phyloP scores from a whole-genome alignment of 2,329 filamentous ascomycete genomes.

The Aspergillus alliaceus region DNA sequence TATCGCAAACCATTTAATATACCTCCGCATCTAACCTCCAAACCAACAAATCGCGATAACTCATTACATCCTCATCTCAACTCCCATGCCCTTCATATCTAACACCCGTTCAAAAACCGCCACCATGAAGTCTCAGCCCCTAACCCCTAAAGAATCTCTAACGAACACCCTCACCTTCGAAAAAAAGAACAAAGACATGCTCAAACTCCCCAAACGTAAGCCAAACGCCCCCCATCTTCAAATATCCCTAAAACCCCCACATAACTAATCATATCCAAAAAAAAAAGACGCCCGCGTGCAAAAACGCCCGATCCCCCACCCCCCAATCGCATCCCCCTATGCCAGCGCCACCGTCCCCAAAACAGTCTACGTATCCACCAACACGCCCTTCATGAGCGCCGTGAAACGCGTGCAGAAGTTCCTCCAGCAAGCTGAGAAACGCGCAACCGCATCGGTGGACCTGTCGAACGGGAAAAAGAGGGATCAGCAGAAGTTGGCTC shows the following conservation, averaged over 20 bases:
- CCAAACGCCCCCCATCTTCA: too few relatives aligned
- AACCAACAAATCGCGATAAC: background rate
- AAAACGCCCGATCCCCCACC: slow-evolving; percentile 60
- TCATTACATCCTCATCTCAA: too few relatives aligned
- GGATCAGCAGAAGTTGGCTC: slow-evolving; percentile 32
- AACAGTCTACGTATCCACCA: slow-evolving; percentile 56
- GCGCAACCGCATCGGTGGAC: slow-evolving; percentile 46
- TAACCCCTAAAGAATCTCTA: slow-evolving; percentile 4
- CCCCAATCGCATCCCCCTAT: slow-evolving; percentile 56
- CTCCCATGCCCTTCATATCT: too few relatives aligned
- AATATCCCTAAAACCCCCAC: background rate
- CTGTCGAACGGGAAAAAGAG: slow-evolving; percentile 32
- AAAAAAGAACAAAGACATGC: slow-evolving; percentile 38
- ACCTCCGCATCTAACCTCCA: background rate
- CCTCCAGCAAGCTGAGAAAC: slow-evolving; percentile 53
- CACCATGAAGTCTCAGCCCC: background rate
- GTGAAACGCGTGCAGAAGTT: slow-evolving; percentile 61
- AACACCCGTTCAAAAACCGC: background rate
- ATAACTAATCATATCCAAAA: background rate
- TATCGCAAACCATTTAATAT: background rate
- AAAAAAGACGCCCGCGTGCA: slow-evolving; percentile 48
- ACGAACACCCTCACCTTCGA: slow-evolving; percentile 36
- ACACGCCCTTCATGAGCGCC: slow-evolving; percentile 58
- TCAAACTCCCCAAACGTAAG: slow-evolving; percentile 39
- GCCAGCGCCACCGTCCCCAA: slow-evolving; percentile 51